Conservation (phyloP, 345 rosid species). For the Trapa bicornis region DNA sequence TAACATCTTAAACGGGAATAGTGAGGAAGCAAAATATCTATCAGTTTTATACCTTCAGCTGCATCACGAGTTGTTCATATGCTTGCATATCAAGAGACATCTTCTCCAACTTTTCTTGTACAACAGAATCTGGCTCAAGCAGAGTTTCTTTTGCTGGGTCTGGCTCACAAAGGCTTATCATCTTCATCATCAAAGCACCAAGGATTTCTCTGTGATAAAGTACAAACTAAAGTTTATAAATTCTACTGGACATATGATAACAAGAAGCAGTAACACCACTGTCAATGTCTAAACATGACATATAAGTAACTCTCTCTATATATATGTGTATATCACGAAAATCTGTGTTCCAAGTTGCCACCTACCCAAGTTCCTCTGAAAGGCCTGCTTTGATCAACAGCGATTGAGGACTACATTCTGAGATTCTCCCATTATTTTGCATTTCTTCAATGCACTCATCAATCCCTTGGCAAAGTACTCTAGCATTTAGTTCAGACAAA, state of each 20-base stretch:
- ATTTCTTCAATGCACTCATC: constrained; percentile 23
- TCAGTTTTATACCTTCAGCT: constrained; percentile 41
- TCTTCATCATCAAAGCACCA: constrained; percentile 20
- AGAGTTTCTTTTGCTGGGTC: background rate
- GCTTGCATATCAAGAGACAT: constrained; percentile 41
- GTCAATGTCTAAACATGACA: background rate
- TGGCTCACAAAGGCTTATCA: constrained; percentile 9
- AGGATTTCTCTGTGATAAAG: constrained; percentile 18
- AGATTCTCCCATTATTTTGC: constrained; percentile 15
- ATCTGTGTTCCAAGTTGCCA: background rate
- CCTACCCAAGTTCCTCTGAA: constrained; percentile 24
- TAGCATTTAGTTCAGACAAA: constrained; percentile 20
- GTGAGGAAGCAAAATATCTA: background rate
- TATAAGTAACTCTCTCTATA: background rate
- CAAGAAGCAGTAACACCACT: background rate
- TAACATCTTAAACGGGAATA: background rate
- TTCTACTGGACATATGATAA: background rate
- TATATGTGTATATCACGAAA: no score
- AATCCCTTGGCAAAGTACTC: constrained; percentile 18
- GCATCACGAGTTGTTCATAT: constrained; percentile 44
- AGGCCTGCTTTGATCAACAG: constrained; percentile 15
- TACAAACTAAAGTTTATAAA: background rate
- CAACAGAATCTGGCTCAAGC: constrained; percentile 12
- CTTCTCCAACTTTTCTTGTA: constrained; percentile 23
- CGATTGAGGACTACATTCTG: constrained; percentile 11